Conservation (phyloP, 306 rosid species). For the Alnus rubra region DNA sequence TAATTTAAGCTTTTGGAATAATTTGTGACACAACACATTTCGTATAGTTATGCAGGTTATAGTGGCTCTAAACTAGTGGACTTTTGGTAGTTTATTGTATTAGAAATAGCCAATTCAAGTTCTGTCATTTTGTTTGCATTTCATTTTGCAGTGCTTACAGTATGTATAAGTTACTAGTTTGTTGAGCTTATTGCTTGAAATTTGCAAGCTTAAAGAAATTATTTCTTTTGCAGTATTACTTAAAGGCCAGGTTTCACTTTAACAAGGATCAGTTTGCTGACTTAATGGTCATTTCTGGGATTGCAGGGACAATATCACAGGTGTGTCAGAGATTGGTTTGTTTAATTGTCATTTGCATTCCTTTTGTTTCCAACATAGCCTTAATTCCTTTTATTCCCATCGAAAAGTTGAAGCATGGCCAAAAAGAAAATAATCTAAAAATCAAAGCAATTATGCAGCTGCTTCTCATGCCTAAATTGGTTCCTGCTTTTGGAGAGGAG, state of each 20-base stretch:
- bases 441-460: slow-evolving; percentile 48
- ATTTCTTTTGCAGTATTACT: slow-evolving; percentile 57
- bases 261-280: slow-evolving; percentile 92
- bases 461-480: slow-evolving; percentile 75
- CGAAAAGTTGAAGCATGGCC: slow-evolving; percentile 11
- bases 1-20: too few relatives aligned
- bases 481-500: slow-evolving; percentile 78
- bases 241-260: slow-evolving; percentile 90
- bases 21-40: too few relatives aligned
- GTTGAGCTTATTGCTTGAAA: not conserved
- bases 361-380: not conserved
- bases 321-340: slow-evolving; percentile 31
- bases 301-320: slow-evolving; percentile 85
- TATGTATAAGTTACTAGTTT: not conserved
- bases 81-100: not conserved
- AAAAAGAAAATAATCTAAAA: slow-evolving; percentile 1
- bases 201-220: not conserved
- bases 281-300: slow-evolving; percentile 78
- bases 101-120: not conserved
- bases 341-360: slow-evolving; percentile 12
- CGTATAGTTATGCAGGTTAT: not conserved
- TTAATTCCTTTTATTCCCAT: slow-evolving; percentile 15
- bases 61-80: not conserved
- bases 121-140: not conserved
- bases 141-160: not conserved